Base-by-base conservation (phyloP, 2,329 filamentous ascomycete genomes). In the Harringtonia aguacate region DNA sequence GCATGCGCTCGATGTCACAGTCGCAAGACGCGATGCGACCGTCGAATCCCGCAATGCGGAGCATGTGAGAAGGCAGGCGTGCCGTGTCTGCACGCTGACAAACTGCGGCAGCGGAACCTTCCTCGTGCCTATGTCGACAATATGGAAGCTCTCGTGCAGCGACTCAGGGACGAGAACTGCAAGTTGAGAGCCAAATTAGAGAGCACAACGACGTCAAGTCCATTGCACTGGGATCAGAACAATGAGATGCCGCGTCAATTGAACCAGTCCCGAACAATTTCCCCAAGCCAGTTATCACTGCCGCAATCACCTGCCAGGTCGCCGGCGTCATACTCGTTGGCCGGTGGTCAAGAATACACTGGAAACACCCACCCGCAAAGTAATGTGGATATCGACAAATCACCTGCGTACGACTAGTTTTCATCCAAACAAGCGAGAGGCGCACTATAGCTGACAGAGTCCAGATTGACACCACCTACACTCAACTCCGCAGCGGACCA, bases 11-110 rank as follows among this genome's bases (percentile, higher is more conserved):
- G 46, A 2, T 52, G 50, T 39, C 46, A 50, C 30, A 13, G 36
- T 6, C 48, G 50, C 13, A 52, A 52, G 44, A 50, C 48, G 4
- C 41, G 46, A 7, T 52, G 50, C 40, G 50, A 52, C 40, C 22
- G 44, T 2, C 40, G 39, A 17, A 43, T 48, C 6, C 50, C 50
- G 9, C 48, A 48, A 17, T 52, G 50, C 39, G 42, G 46, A 17
- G 35, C 46, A 4, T 52, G 50, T 28, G 43, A 42, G 12, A 52
- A 48, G 31, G 44, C 43, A 3, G 39, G 44, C 13, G 39, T 37
- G 12, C 28, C 36, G 14, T 52, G 48, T 17, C 21, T 48, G 3
- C 42, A 52, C 36, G 41, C 45, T 2, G 45, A 47, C 33, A 47
- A 47, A 15, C 41, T 47, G 37, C 41, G 45, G 20, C 45, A 47